Evolutionary conservation across 2,329 filamentous ascomycete species (phyloP).

Genomic region (Parastagonospora avenae): DNA sequence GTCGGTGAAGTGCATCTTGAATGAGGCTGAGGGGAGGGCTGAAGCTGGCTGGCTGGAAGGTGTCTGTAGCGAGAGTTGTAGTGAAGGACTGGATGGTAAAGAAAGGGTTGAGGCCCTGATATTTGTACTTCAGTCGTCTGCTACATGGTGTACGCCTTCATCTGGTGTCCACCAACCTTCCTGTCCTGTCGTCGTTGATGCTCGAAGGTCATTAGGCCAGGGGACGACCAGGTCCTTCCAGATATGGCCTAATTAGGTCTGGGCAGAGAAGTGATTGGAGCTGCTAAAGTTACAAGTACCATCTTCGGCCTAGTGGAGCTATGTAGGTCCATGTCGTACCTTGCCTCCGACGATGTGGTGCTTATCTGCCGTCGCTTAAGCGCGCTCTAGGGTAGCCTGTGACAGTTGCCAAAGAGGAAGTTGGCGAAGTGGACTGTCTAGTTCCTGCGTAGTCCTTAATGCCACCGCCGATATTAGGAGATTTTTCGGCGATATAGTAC

Average conservation of each 20-base stretch:
- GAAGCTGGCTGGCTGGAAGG: slow-evolving; percentile 7
- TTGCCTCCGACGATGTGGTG: slow-evolving; percentile 5
- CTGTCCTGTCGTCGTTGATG: slow-evolving; percentile 12
- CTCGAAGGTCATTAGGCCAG: slow-evolving; percentile 20
- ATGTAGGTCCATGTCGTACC: neutral
- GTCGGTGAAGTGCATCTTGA: slow-evolving; percentile 30
- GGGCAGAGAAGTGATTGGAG: slow-evolving; percentile 2
- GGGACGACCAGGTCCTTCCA: slow-evolving; percentile 23
- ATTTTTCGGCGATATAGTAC: neutral
- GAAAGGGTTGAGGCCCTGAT: slow-evolving; percentile 1
- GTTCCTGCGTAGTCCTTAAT: neutral
- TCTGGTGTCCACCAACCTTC: slow-evolving; percentile 12
- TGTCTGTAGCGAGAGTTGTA: slow-evolving; percentile 14
- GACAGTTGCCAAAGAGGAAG: slow-evolving; percentile 20
- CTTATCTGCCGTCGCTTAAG: slow-evolving; percentile 16
- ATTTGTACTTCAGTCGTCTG: slow-evolving; percentile 21
- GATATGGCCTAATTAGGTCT: slow-evolving; percentile 2
- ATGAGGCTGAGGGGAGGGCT: slow-evolving; percentile 1
- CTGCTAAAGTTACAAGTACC: slow-evolving; percentile 7
- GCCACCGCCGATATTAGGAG: neutral
- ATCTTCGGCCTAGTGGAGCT: neutral
- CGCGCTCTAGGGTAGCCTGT: slow-evolving; percentile 6
- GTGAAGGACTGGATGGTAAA: slow-evolving; percentile 11
- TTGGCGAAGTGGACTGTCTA: slow-evolving; percentile 6
- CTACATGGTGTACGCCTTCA: neutral